Base-by-base conservation (phyloP, 768 basidiomycete species). In the Tubosaeta brunneosetosa region DNA sequence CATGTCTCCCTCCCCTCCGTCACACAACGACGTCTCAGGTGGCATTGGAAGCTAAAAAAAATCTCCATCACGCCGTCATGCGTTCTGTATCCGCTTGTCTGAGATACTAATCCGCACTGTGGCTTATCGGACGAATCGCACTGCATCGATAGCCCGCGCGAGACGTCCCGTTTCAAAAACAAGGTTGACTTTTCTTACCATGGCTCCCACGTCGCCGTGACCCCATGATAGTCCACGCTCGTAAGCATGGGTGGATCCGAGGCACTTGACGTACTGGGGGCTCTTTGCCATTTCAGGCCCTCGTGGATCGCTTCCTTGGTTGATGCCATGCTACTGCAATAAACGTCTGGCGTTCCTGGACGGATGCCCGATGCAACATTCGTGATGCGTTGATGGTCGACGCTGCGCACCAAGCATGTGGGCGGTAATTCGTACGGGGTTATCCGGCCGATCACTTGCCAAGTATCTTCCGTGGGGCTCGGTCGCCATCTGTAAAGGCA, bases 381-480 rank as follows among this genome's bases (percentile, higher is more conserved):
- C 14, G 26, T 44, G 43, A n/a, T 29, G 26, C 26, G 6, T 17
- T n/a, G 17, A 19, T n/a, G 9, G 7, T 16, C 4, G 34, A 16
- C 14, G 34, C 19, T 10, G 37, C 37, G 19, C 22, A 41, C 4
- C 22, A 4, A 12, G 40, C 40, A 25, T 19, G 27, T 26, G 27
- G 27, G 43, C 25, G 25, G 25, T 26, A 41, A 3, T 25, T 41
- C 40, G 40, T 11, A 36, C 25, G 46, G 46, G 4, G 25, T 17
- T 33, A 42, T 49, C 41, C 37, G 31, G n/a, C 31, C 31, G 51
- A 48, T 48, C 45, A 40, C 27, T 10, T 9, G 25, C 6, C 11
- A 4, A n/a, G 22, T 14, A 44, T 27, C 34, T 38, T 27, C 45
- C 48, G 44, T 43, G 53, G 40, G 47, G 25, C 47, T 50, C 49